Conservation (phyloP, 1,139 yeast genomes). For the Kodamaea ohmeri region DNA sequence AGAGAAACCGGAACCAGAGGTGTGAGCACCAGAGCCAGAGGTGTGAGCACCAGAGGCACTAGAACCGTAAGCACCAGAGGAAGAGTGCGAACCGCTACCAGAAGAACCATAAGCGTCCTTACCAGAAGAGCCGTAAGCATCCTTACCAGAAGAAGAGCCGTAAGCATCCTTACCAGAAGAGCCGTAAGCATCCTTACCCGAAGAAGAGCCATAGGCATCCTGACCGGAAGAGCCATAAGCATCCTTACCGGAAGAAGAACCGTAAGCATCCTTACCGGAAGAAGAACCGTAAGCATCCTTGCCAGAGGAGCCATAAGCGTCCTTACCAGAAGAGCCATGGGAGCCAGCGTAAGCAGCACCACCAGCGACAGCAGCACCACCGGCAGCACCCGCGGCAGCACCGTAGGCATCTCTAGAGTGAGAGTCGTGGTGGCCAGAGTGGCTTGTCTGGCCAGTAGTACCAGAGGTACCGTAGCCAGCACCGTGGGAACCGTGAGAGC, state of each 20-base stretch:
- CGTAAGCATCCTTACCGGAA: conserved; percentile 9
- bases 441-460: conserved; percentile 15
- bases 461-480: conserved; percentile 12
- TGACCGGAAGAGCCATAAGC: not conserved
- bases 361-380: conserved; percentile 4
- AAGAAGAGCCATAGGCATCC: not conserved
- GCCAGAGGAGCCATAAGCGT: conserved; percentile 11
- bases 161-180: conserved; percentile 1
- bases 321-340: conserved; percentile 1
- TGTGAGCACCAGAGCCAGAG: conserved; percentile 2
- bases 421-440: conserved; percentile 6
- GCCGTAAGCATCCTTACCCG: conserved; percentile 3
- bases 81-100: not conserved
- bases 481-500: conserved; percentile 7
- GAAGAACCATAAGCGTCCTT: not conserved
- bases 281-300: not conserved
- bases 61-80: conserved; percentile 8
- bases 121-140: not conserved
- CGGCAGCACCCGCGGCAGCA: conserved; percentile 2
- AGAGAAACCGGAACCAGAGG: conserved; percentile 21
- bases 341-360: not conserved
- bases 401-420: not conserved
- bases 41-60: conserved; percentile 4
- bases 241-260: conserved; percentile 7
- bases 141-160: not conserved